phyloP scores from a whole-genome alignment of 2,329 filamentous ascomycete genomes.

The Ophiocordyceps polyrhachis-furcata region DNA sequence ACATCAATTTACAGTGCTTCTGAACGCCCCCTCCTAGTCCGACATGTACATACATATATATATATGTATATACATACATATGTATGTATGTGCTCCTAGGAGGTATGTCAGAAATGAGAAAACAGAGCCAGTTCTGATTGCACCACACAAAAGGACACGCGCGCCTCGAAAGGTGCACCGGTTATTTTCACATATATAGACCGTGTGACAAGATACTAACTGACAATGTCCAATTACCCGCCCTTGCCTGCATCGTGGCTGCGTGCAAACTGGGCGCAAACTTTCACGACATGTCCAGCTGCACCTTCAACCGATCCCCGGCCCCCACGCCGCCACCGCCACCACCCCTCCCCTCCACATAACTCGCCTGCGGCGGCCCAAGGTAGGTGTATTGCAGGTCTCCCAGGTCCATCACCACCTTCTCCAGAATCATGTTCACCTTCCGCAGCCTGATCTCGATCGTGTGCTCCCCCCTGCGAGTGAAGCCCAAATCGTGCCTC shows the following conservation, averaged over 20 bases:
- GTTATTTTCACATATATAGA: too few relatives aligned
- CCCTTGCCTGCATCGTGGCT: neutral
- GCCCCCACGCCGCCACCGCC: neutral
- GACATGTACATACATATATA: too few relatives aligned
- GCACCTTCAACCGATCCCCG: slow-evolving; percentile 2
- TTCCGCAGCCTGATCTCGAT: slow-evolving; percentile 13
- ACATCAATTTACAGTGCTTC: too few relatives aligned
- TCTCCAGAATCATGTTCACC: slow-evolving; percentile 18
- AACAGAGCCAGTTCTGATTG: too few relatives aligned
- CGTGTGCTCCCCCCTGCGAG: slow-evolving; percentile 10
- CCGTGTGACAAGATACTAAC: too few relatives aligned
- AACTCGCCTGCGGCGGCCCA: slow-evolving; percentile 14
- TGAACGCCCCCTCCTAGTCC: too few relatives aligned
- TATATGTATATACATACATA: too few relatives aligned
- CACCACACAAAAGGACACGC: too few relatives aligned
- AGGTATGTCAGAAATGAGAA: too few relatives aligned
- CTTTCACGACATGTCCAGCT: neutral
- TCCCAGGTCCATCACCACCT: slow-evolving; percentile 15
- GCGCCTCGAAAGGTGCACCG: too few relatives aligned
- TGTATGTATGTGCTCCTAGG: too few relatives aligned
- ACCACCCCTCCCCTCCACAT: slow-evolving; percentile 2
- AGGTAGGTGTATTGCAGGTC: slow-evolving; percentile 16
- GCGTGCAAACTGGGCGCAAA: neutral
- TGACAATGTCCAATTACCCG: too few relatives aligned
- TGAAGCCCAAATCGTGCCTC: slow-evolving; percentile 11